Conservation (phyloP, 805 yeast genomes). For the Cyberlindnera lachancei region DNA sequence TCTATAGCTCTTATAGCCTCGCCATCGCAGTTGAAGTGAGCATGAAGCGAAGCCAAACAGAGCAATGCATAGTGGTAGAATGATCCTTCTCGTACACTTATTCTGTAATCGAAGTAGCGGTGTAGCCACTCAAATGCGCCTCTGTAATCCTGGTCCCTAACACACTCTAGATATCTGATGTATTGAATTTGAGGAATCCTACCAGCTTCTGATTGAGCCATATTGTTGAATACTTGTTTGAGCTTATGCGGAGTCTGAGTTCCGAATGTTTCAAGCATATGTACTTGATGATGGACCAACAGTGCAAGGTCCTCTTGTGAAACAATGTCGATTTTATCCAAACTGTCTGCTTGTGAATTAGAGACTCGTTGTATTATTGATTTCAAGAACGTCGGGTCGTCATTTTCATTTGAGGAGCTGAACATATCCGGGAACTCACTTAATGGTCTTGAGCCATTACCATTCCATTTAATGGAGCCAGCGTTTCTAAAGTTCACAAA, state of each 20-base stretch:
- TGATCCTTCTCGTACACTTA: slow-evolving; percentile 53
- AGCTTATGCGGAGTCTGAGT: slow-evolving; percentile 40
- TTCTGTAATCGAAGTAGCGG: slow-evolving; percentile 68
- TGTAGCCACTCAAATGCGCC: slow-evolving; percentile 46
- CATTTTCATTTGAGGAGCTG: slow-evolving; percentile 15
- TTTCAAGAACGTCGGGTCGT: slow-evolving; percentile 15
- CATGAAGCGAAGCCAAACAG: slow-evolving; percentile 64
- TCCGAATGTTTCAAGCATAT: slow-evolving; percentile 43
- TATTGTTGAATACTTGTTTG: slow-evolving; percentile 31
- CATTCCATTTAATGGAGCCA: slow-evolving; percentile 18
- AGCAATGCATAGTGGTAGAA: slow-evolving; percentile 74
- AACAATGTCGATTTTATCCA: slow-evolving; percentile 26
- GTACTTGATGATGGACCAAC: slow-evolving; percentile 46
- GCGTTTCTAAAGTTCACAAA: slow-evolving; percentile 30
- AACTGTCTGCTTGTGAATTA: slow-evolving; percentile 1
- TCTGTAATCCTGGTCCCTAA: slow-evolving; percentile 53
- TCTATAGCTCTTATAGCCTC: slow-evolving; percentile 70
- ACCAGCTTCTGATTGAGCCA: slow-evolving; percentile 39
- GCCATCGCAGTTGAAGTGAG: slow-evolving; percentile 53
- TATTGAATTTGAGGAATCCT: slow-evolving; percentile 45
- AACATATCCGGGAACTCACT: slow-evolving; percentile 9
- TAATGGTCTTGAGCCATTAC: background rate
- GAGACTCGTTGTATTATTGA: slow-evolving; percentile 5
- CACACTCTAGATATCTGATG: slow-evolving; percentile 51
- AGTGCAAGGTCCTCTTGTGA: slow-evolving; percentile 45